These are phyloP conservation scores for Phytophthora nicotianae DNA, from an alignment of 352 stramenopile genomes.

Conservation along the genomic window DNA sequence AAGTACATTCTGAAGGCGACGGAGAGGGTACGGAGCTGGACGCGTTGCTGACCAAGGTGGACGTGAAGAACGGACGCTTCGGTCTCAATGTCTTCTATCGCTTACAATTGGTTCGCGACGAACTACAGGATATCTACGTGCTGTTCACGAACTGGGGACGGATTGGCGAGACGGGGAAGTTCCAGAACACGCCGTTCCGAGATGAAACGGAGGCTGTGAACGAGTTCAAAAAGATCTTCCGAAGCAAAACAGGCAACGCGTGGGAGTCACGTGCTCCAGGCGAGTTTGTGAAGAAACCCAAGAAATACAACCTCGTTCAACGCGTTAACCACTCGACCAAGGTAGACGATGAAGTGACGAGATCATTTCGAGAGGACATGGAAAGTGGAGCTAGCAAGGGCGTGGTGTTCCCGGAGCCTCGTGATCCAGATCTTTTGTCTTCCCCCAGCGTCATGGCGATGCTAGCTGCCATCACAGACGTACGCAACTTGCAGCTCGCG, in stretches of 20 bases:
- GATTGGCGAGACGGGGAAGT: conserved; percentile 77
- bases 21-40: conserved; percentile 51
- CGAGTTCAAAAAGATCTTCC: conserved; percentile 87
- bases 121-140: conserved; percentile 71
- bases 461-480: conserved; percentile 73
- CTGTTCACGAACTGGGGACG: conserved; percentile 86
- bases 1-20: conserved; percentile 34
- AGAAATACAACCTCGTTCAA: conserved; percentile 82
- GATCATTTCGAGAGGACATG: conserved; percentile 52
- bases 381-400: conserved; percentile 16
- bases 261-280: conserved; percentile 48
- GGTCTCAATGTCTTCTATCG: conserved; percentile 78
- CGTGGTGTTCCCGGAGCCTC: conserved; percentile 39
- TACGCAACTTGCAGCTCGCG: conserved; percentile 69
- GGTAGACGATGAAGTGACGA: conserved; percentile 59
- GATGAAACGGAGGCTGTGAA: conserved; percentile 48
- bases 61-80: conserved; percentile 59
- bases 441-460: conserved; percentile 49
- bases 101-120: conserved; percentile 70
- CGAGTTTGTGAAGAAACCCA: conserved; percentile 60
- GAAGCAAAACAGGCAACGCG: conserved; percentile 74
- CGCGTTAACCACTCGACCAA: conserved; percentile 61
- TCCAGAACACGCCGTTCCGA: conserved; percentile 80
- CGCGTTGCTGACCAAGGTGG: conserved; percentile 73
- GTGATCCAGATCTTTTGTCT: conserved; percentile 34